phyloP scores from a whole-genome alignment of 202 grass and related monocot genomes.

The Elaeis oleifera region DNA sequence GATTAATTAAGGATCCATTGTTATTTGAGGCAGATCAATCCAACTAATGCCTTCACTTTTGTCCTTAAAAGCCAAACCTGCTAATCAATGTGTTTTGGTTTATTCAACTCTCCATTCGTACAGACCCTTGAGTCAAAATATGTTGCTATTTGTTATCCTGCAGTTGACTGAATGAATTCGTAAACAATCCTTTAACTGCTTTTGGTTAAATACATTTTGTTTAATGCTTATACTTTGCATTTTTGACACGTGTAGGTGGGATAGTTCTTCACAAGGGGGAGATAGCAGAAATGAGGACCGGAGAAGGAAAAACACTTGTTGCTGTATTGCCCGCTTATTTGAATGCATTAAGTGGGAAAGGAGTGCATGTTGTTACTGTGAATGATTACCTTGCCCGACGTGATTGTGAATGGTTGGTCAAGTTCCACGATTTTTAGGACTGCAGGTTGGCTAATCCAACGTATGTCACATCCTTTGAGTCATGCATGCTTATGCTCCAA shows the following conservation, averaged over 20 bases:
- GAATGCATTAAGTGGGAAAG: conserved; percentile 91
- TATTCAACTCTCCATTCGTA: background rate
- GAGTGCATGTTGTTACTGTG: conserved; percentile 92
- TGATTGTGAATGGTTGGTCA: conserved; percentile 98
- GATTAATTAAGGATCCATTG: too few relatives aligned
- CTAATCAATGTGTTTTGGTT: background rate
- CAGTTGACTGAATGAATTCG: background rate
- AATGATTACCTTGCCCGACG: conserved; percentile 97
- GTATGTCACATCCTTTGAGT: conserved; percentile 61
- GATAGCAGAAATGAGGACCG: conserved; percentile 96
- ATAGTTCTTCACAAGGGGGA: conserved; percentile 97
- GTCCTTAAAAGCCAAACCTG: background rate
- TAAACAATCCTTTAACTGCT: background rate
- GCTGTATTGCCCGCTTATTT: conserved; percentile 85
- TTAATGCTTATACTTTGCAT: background rate
- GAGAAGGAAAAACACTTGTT: conserved; percentile 98
- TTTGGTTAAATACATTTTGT: background rate
- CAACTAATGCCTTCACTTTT: background rate
- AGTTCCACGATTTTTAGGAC: conserved; percentile 85
- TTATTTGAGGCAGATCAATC: too few relatives aligned
- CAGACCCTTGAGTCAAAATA: background rate
- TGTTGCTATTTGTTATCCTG: background rate
- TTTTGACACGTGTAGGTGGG: conserved; percentile 39
- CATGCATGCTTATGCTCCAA: conserved; percentile 15
- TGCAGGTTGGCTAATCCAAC: conserved; percentile 99